Conservation (phyloP, 2,329 filamentous ascomycete species). For the Sarocladium brachiariae region DNA sequence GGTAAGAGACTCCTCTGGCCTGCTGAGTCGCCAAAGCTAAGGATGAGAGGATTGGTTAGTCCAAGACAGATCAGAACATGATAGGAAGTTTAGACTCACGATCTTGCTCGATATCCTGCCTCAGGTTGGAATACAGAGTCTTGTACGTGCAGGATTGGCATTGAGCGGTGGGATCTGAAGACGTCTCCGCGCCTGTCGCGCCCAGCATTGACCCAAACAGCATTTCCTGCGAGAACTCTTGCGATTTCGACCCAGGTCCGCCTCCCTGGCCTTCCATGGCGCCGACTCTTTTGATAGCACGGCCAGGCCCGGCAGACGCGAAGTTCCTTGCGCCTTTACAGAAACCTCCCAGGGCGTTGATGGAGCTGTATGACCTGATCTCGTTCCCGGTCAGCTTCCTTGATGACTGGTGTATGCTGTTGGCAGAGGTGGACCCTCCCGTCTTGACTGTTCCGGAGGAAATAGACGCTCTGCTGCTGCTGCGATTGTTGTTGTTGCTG, state of each 20-base stretch:
- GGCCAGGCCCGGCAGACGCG: slow-evolving; percentile 25
- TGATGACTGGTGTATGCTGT: slow-evolving; percentile 1
- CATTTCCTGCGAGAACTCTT: slow-evolving; percentile 11
- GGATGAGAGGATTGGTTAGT: too few relatives aligned
- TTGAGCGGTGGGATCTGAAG: slow-evolving; percentile 16
- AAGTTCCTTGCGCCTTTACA: slow-evolving; percentile 33
- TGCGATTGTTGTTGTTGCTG: too few relatives aligned
- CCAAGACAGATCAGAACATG: too few relatives aligned
- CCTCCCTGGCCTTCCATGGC: slow-evolving; percentile 16
- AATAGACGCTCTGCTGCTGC: neutral
- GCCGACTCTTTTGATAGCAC: slow-evolving; percentile 26
- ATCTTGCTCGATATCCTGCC: slow-evolving; percentile 22
- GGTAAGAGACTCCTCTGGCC: slow-evolving; percentile 29
- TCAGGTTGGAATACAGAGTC: slow-evolving; percentile 22
- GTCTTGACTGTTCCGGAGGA: slow-evolving; percentile 5
- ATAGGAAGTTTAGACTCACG: slow-evolving; percentile 19
- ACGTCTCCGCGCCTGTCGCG: neutral
- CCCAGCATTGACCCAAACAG: slow-evolving; percentile 15
- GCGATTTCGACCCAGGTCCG: slow-evolving; percentile 2
- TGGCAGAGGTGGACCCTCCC: neutral
- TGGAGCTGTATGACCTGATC: slow-evolving; percentile 29
- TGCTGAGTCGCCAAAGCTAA: slow-evolving; percentile 27
- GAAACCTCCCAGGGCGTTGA: slow-evolving; percentile 28
- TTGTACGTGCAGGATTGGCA: slow-evolving; percentile 21
- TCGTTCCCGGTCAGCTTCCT: slow-evolving; percentile 13